Evolutionary conservation across 2,329 filamentous ascomycete genomes (phyloP).

Genomic region (Chaetomium sp.): DNA sequence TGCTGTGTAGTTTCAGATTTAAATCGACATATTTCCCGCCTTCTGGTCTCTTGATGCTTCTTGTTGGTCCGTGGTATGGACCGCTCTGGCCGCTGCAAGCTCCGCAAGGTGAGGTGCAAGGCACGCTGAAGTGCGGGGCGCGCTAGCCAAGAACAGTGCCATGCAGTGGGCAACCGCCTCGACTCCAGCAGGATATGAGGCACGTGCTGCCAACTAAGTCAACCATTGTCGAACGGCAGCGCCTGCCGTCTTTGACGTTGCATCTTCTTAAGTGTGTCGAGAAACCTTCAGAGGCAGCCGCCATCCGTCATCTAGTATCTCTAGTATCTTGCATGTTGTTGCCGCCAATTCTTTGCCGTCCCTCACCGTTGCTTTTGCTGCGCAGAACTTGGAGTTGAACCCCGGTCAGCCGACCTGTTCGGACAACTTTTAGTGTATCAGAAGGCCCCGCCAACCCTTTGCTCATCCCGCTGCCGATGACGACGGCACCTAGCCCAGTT

Average conservation of each 20-base stretch:
- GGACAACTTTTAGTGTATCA: not conserved
- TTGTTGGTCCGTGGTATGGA: slow-evolving; percentile 7
- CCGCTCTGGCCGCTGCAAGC: slow-evolving; percentile 20
- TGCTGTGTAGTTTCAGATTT: not conserved
- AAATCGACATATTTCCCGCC: not conserved
- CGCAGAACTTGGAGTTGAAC: not conserved
- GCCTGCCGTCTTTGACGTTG: slow-evolving; percentile 5
- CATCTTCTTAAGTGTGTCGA: not conserved
- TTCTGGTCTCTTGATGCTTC: not conserved
- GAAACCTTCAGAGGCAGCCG: not conserved
- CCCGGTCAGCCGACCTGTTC: slow-evolving; percentile 11
- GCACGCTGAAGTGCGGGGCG: slow-evolving; percentile 16
- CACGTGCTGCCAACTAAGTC: slow-evolving; percentile 26
- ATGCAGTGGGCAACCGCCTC: slow-evolving; percentile 14
- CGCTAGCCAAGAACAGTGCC: slow-evolving; percentile 14
- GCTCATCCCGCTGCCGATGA: slow-evolving; percentile 21
- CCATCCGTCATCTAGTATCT: not conserved
- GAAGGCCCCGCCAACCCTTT: slow-evolving; percentile 17
- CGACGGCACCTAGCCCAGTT: slow-evolving; percentile 19
- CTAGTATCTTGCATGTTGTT: not conserved
- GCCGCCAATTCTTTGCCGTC: not conserved
- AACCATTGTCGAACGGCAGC: slow-evolving; percentile 5
- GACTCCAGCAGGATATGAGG: slow-evolving; percentile 21
- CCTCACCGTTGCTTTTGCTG: not conserved
- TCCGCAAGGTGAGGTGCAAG: slow-evolving; percentile 8